Conservation (phyloP, 352 stramenopile genomes). For the Pythium aristosporum region DNA sequence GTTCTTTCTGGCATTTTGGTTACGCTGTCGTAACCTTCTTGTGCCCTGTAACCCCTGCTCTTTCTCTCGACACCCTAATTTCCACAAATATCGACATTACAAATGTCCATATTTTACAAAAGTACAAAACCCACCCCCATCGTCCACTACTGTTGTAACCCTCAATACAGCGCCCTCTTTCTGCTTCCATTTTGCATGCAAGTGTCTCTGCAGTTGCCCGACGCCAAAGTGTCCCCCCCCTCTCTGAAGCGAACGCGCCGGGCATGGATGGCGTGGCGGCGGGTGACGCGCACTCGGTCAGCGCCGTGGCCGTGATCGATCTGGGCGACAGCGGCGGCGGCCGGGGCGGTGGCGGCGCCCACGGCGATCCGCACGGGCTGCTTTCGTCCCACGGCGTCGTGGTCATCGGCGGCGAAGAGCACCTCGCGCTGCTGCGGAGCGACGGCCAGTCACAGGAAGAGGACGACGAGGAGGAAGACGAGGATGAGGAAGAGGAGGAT, state of each 20-base stretch:
- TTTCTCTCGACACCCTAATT: no score
- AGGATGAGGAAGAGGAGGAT: constrained; percentile 18
- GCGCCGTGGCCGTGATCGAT: constrained; percentile 31
- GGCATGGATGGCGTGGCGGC: constrained; percentile 20
- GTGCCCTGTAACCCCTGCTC: no score
- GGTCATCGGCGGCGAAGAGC: constrained; percentile 28
- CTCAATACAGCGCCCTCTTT: constrained; percentile 7
- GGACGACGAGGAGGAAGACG: constrained; percentile 21
- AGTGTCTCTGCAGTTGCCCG: not conserved
- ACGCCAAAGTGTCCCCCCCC: not conserved
- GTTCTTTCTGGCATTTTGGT: not conserved
- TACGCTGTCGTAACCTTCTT: not conserved
- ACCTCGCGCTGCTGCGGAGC: constrained; percentile 2
- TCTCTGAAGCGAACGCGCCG: not conserved
- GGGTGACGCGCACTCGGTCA: constrained; percentile 28
- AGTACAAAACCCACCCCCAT: not conserved
- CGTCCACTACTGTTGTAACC: not conserved
- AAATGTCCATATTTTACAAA: not conserved
- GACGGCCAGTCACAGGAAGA: constrained; percentile 14
- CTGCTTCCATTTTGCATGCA: not conserved
- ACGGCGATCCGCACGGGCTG: constrained; percentile 22
- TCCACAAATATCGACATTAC: constrained; percentile 6
- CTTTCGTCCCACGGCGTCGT: constrained; percentile 29
- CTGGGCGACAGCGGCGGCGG: constrained; percentile 22
- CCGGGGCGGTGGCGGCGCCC: not conserved